Evolutionary conservation across 495 filamentous ascomycete genomes (phyloP).

Genomic region (Amniculicola lignicola): DNA sequence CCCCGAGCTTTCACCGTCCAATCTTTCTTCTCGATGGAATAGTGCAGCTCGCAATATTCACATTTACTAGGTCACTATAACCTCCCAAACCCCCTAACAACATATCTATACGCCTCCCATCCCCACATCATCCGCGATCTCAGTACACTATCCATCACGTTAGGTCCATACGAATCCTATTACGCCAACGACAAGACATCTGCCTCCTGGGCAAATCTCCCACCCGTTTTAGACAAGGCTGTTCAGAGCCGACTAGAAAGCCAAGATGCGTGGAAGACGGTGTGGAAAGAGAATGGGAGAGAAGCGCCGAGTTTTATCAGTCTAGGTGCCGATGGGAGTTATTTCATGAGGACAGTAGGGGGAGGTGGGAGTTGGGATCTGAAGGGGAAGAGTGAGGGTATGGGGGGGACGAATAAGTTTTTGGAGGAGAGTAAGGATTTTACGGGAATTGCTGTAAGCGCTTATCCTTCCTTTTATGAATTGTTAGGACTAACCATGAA

Average conservation of each 20-base stretch:
- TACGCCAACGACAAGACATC: constrained; percentile 25
- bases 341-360: constrained; percentile 28
- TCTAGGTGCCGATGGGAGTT: constrained; percentile 27
- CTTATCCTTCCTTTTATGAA: neutral
- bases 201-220: constrained; percentile 27
- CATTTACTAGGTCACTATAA: constrained; percentile 29
- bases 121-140: constrained; percentile 26
- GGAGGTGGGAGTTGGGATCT: constrained; percentile 32
- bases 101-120: constrained; percentile 29
- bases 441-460: constrained; percentile 20
- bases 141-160: constrained; percentile 24
- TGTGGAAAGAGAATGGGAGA: constrained; percentile 19
- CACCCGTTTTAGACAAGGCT: constrained; percentile 28
- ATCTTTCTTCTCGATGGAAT: too few relatives aligned
- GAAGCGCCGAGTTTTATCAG: constrained; percentile 30
- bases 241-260: constrained; percentile 3
- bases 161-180: constrained; percentile 32
- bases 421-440: constrained; percentile 21
- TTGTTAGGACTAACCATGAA: too few relatives aligned
- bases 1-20: too few relatives aligned
- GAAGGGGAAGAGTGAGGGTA: constrained; percentile 25
- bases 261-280: constrained; percentile 17
- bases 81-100: constrained; percentile 28
- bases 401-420: constrained; percentile 31
- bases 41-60: too few relatives aligned